Evolutionary conservation across 305 asterid species (phyloP).

Genomic region (Fraxinus nigra): DNA sequence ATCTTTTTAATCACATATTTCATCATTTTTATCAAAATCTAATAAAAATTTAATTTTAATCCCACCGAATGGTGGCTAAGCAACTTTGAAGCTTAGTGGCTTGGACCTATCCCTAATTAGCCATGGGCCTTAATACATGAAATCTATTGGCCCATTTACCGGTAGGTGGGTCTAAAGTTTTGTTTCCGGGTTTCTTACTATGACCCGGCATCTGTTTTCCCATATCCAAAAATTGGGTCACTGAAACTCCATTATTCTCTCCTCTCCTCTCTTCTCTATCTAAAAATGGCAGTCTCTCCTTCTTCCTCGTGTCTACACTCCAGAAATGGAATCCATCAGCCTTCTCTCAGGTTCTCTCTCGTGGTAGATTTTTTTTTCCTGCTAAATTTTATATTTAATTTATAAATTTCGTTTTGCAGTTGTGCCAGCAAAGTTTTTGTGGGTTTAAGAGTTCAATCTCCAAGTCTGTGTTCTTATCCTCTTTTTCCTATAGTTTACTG

Average conservation of each 20-base stretch:
- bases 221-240: background rate
- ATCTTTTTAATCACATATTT: too few species aligned
- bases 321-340: constrained; percentile 19
- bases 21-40: background rate
- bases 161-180: background rate
- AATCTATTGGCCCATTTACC: background rate
- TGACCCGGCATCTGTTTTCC: background rate
- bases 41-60: too few species aligned
- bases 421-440: constrained; percentile 55
- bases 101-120: background rate
- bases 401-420: constrained; percentile 36
- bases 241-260: background rate
- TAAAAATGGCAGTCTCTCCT: constrained; percentile 43
- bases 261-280: background rate
- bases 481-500: background rate
- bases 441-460: constrained; percentile 71
- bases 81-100: background rate
- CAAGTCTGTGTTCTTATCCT: constrained; percentile 48
- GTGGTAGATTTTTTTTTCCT: background rate
- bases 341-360: constrained; percentile 40
- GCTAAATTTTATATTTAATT: background rate
- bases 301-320: constrained; percentile 34
- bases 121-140: background rate
- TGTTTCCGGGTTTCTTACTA: background rate
- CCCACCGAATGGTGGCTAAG: background rate